A percentile compares a stretch with the other conserved stretches of the same genome.
These are phyloP conservation scores for Polygonum aviculare DNA, from an alignment of 148 eudicot genomes.

Conservation along the genomic window DNA sequence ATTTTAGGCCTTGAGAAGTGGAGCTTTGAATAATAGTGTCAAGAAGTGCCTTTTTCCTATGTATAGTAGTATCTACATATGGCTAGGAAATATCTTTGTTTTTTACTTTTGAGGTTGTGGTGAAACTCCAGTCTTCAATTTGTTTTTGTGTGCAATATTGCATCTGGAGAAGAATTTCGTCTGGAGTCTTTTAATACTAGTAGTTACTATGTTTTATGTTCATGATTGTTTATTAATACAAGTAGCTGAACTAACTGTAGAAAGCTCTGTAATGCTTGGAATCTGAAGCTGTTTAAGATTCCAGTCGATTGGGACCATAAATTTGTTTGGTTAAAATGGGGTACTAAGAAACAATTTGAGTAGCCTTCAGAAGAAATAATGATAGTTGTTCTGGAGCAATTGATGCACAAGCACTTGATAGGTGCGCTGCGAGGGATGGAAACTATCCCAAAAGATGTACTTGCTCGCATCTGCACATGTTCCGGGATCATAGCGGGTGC, in stretches of 20 bases:
- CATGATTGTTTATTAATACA: not conserved
- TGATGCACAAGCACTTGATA: conserved; percentile 43
- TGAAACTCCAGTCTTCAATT: not conserved
- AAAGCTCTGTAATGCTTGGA: not conserved
- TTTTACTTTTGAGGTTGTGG: not conserved
- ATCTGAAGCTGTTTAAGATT: too few species aligned
- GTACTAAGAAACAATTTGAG: not conserved
- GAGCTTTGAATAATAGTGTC: not conserved
- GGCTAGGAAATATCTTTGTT: not conserved
- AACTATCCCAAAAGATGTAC: conserved; percentile 57
- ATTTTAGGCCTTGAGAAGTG: not conserved
- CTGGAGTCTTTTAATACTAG: not conserved
- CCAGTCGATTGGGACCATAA: not conserved
- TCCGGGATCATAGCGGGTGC: conserved; percentile 12
- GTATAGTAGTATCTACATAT: conserved; percentile 6
- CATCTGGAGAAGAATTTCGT: not conserved
- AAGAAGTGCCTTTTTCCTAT: not conserved
- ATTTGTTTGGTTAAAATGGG: not conserved
- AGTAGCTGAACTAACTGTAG: not conserved
- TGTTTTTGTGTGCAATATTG: not conserved
- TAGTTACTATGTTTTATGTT: not conserved
- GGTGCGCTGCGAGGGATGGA: conserved; percentile 52
- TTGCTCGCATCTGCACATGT: conserved; percentile 24
- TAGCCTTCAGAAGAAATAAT: conserved; percentile 14
- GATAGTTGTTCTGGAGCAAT: conserved; percentile 16